Conservation (phyloP, 495 filamentous ascomycete species). For the Amphirosellinia nigrospora region DNA sequence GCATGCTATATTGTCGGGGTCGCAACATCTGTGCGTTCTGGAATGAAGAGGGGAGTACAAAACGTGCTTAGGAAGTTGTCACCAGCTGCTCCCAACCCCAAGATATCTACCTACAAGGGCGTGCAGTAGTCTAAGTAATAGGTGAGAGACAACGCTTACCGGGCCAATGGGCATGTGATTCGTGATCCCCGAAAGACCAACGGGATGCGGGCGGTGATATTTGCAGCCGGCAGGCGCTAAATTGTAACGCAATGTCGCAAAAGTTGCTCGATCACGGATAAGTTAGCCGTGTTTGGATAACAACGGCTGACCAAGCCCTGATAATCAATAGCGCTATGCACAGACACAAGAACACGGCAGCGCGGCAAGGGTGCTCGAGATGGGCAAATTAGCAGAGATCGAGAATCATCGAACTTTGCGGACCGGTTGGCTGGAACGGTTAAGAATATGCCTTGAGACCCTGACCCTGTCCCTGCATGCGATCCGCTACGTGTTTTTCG, state of each 20-base stretch:
- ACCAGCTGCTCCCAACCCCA: slow-evolving; percentile 2
- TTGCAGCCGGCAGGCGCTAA: slow-evolving; percentile 23
- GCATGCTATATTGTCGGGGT: neutral
- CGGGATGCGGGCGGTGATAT: slow-evolving; percentile 17
- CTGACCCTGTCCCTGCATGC: slow-evolving; percentile 18
- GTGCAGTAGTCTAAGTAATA: slow-evolving; percentile 8
- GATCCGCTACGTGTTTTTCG: slow-evolving; percentile 16
- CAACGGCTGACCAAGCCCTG: slow-evolving; percentile 24
- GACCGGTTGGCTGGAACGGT: slow-evolving; percentile 20
- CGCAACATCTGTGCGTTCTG: neutral
- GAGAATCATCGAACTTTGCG: slow-evolving; percentile 9
- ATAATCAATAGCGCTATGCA: slow-evolving; percentile 23
- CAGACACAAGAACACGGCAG: slow-evolving; percentile 8
- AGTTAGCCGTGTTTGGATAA: slow-evolving; percentile 22
- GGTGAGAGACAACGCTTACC: slow-evolving; percentile 19
- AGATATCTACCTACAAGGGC: neutral
- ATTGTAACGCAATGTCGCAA: slow-evolving; percentile 24
- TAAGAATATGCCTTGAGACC: neutral
- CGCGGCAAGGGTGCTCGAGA: slow-evolving; percentile 13
- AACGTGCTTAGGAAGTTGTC: slow-evolving; percentile 7
- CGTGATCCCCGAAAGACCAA: slow-evolving; percentile 9
- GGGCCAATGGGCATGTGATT: slow-evolving; percentile 17
- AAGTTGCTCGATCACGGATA: slow-evolving; percentile 20
- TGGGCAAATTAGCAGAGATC: slow-evolving; percentile 22
- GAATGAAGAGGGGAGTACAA: neutral